Conservation (phyloP, 2,329 filamentous ascomycete genomes). For the Claviceps capensis region DNA sequence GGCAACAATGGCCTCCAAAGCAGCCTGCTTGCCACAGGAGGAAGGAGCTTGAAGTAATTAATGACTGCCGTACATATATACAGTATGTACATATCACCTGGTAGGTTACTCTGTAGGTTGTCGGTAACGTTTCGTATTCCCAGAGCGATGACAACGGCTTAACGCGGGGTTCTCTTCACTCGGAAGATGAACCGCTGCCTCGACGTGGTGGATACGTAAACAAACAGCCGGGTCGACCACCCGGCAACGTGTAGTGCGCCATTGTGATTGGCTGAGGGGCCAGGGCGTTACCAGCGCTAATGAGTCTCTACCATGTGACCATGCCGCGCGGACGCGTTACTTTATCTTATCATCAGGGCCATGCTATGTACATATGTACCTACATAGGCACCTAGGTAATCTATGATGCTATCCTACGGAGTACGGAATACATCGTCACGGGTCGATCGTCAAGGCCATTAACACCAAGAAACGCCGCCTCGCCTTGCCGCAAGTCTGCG, state of each 20-base stretch:
- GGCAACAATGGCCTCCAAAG: not conserved
- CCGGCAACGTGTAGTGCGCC: slow-evolving; percentile 9
- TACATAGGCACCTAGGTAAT: too few relatives aligned
- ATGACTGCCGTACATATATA: not conserved
- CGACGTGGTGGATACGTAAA: slow-evolving; percentile 10
- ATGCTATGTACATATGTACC: too few relatives aligned
- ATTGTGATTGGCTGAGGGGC: not conserved
- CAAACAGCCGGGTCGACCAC: slow-evolving; percentile 11
- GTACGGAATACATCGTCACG: too few relatives aligned
- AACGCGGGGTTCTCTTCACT: slow-evolving; percentile 11
- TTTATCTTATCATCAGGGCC: too few relatives aligned
- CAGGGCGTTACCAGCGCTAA: not conserved
- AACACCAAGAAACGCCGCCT: too few relatives aligned
- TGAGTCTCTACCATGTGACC: not conserved
- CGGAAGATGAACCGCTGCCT: slow-evolving; percentile 1
- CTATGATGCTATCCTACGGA: too few relatives aligned
- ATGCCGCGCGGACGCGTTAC: not conserved
- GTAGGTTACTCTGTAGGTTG: not conserved
- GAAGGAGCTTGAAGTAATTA: not conserved
- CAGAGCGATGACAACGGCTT: not conserved
- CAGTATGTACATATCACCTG: not conserved
- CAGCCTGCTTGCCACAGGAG: not conserved
- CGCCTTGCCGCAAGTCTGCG: too few relatives aligned
- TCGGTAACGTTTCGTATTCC: not conserved
- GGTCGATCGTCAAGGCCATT: too few relatives aligned